Base-by-base conservation (phyloP, 208 protist genomes). In the Acanthamoeba royreba region DNA sequence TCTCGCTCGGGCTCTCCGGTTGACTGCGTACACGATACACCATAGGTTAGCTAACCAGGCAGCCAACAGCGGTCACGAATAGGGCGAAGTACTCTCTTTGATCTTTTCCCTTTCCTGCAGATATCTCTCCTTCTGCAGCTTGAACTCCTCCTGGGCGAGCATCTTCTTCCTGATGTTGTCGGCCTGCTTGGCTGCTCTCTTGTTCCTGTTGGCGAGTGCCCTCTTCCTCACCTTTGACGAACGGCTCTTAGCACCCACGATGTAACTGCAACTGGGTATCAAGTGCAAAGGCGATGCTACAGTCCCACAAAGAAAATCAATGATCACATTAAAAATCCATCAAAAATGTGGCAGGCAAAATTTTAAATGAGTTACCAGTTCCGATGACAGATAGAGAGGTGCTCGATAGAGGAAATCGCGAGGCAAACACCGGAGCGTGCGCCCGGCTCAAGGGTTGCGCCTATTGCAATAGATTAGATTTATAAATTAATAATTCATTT, bases 101-200 rank as follows among this genome's bases (percentile, higher is more conserved):
- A 25, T 63, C 53, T n/a, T 63, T 31, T 89, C 81, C 35, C 61
- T 9, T 43, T 61, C 81, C 81, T 63, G 38, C 31, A 40, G 8
- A 25, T 66, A 69, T 35, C 46, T 17, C 81, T 89, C 4, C 49
- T 69, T 69, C 61, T 89, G 81, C 42, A 69, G 46, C 53, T 89
- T 89, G 49, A 89, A 69, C 49, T 89, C 46, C 81, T 89, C 81
- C 53, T 31, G 31, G 22, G 53, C 49, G 28, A 89, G 46, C 81
- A 89, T 63, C 53, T 89, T 89, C 19, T 89, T 89, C n/a, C 81
- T 53, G 47, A 89, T 89, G 46, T 53, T 89, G 1, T 89, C 81
- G 28, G 81, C 81, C 13, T 89, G 81, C 28, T 69, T 89, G 28
- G 53, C 53, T 42, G 81, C 46, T 28, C 81, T 55, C 35, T 89